A percentile compares a stretch with the other conserved stretches of the same genome.
Evolutionary conservation across 148 eudicot species (phyloP).

Genomic region (Cornus suecica): DNA sequence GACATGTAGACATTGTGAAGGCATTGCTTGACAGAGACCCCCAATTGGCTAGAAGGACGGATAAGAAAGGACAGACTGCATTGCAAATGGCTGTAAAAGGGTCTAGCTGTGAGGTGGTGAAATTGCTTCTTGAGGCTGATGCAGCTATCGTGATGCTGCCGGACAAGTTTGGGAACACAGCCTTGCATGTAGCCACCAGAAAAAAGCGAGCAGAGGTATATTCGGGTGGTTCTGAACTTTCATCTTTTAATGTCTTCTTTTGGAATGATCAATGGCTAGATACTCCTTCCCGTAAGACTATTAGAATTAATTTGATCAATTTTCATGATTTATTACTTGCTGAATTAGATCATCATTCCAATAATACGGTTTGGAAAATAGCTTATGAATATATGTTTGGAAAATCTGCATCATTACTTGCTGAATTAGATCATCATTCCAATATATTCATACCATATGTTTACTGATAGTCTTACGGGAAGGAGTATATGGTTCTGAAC

Average conservation of each 20-base stretch:
- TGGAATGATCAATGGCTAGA: neutral
- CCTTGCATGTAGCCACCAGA: slow-evolving; percentile 82
- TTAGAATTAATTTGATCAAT: neutral
- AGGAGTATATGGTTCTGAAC: neutral
- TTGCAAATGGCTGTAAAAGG: slow-evolving; percentile 96
- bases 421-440: no score
- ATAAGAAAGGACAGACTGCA: slow-evolving; percentile 85
- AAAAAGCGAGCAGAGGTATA: slow-evolving; percentile 80
- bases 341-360: neutral
- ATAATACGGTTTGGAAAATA: neutral
- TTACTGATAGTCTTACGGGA: no score
- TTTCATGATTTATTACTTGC: neutral
- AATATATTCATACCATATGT: no score
- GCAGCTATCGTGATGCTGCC: slow-evolving; percentile 75
- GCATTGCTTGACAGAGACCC: slow-evolving; percentile 70
- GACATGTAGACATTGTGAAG: slow-evolving; percentile 74
- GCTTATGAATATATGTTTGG: no score
- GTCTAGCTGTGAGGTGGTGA: slow-evolving; percentile 67
- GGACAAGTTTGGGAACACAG: slow-evolving; percentile 83
- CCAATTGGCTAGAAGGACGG: slow-evolving; percentile 68
- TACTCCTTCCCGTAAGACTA: neutral
- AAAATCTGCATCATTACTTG: no score
- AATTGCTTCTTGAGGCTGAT: slow-evolving; percentile 74
- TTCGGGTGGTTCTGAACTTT: neutral
- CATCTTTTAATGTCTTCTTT: neutral